These are phyloP conservation scores for Boletus subparvulus DNA, from an alignment of 768 basidiomycete genomes.

Conservation along the genomic window DNA sequence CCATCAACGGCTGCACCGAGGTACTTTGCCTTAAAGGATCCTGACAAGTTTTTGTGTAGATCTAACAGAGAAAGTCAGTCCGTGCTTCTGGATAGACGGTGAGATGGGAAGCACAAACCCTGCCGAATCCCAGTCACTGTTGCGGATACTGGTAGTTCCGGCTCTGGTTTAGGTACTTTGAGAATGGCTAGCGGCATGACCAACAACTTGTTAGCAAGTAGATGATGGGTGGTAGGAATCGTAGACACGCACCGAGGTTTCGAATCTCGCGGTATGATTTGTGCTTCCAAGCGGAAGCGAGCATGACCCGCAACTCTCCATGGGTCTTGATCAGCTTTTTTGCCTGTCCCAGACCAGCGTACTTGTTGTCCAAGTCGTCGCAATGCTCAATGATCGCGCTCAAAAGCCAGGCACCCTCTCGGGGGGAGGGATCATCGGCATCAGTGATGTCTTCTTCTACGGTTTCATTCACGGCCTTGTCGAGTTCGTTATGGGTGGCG, in stretches of 20 bases:
- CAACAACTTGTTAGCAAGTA: not conserved
- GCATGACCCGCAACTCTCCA: not conserved
- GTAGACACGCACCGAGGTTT: not conserved
- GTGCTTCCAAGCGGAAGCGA: not conserved
- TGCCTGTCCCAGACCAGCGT: not conserved
- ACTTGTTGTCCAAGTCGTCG: not conserved
- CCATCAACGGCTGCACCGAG: conserved; percentile 9
- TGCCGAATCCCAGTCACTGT: no score
- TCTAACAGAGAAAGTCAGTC: not conserved
- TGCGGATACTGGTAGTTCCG: no score
- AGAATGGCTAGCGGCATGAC: not conserved
- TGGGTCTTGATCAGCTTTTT: not conserved
- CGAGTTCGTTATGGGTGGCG: not conserved
- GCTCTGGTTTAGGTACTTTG: not conserved
- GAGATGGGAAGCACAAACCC: not conserved
- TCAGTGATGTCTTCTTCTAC: no score
- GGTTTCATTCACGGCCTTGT: not conserved
- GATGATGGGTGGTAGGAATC: not conserved
- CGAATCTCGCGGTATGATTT: conserved; percentile 7
- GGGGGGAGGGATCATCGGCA: no score
- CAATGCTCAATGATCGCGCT: not conserved
- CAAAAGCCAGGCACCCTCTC: not conserved
- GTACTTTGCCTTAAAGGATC: conserved; percentile 1
- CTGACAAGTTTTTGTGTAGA: not conserved
- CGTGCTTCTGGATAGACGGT: no score